phyloP scores from a whole-genome alignment of 2,329 filamentous ascomycete species.

The Monilinia fructicola region DNA sequence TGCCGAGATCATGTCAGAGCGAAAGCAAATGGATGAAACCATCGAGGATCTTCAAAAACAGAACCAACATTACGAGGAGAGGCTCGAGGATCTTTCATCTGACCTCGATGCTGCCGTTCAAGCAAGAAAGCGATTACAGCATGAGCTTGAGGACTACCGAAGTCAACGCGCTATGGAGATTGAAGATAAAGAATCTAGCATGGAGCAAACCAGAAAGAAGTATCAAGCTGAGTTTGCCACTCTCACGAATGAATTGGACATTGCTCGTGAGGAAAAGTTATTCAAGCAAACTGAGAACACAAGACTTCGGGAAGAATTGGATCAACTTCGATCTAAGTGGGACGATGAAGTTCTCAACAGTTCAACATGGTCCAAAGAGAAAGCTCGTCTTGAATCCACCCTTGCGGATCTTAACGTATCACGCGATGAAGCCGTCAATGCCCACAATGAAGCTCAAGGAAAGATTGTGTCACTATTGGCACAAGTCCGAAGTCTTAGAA shows the following conservation, averaged over 20 bases:
- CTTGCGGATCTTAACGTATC: slow-evolving; percentile 85
- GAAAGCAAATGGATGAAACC: slow-evolving; percentile 81
- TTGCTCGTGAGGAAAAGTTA: slow-evolving; percentile 84
- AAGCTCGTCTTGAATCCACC: slow-evolving; percentile 84
- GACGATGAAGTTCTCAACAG: slow-evolving; percentile 97
- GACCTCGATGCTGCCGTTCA: slow-evolving; percentile 84
- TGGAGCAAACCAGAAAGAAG: slow-evolving; percentile 97
- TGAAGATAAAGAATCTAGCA: slow-evolving; percentile 91
- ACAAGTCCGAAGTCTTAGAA: slow-evolving; percentile 81
- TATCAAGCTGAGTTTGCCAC: slow-evolving; percentile 92
- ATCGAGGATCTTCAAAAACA: slow-evolving; percentile 90
- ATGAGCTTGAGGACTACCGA: slow-evolving; percentile 96
- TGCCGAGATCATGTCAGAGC: slow-evolving; percentile 85
- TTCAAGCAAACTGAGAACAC: slow-evolving; percentile 86
- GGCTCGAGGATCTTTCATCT: slow-evolving; percentile 85
- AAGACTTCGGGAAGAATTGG: slow-evolving; percentile 89
- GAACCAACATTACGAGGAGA: slow-evolving; percentile 86
- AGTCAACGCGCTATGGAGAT: slow-evolving; percentile 94
- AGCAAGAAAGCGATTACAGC: slow-evolving; percentile 90
- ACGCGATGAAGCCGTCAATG: slow-evolving; percentile 88
- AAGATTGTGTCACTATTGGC: slow-evolving; percentile 89
- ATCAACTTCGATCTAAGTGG: slow-evolving; percentile 94
- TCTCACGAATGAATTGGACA: slow-evolving; percentile 86
- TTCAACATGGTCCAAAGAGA: slow-evolving; percentile 98
- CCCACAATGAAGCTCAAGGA: slow-evolving; percentile 91